phyloP scores from a whole-genome alignment of 129 eudicot species.

The Flaveria ramosissima region DNA sequence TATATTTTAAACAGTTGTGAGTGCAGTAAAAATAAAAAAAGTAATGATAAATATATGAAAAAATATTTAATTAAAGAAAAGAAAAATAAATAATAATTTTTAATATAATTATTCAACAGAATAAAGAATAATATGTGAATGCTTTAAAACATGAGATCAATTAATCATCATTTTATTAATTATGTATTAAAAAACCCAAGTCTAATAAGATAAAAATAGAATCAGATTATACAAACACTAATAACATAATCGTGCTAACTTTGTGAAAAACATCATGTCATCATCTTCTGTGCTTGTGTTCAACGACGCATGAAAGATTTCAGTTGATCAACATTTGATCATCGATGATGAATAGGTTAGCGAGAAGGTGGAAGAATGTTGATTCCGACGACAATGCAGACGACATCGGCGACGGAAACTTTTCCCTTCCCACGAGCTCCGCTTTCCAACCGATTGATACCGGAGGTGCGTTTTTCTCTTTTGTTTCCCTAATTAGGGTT shows the following conservation, averaged over 20 bases:
- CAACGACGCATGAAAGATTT: background rate
- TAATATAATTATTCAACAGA: too few species aligned
- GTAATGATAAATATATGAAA: too few species aligned
- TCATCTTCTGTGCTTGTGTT: background rate
- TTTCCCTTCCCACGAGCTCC: conserved; percentile 79
- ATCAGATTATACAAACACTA: too few species aligned
- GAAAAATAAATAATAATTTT: too few species aligned
- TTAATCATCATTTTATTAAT: too few species aligned
- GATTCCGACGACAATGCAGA: conserved; percentile 28
- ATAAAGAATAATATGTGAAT: too few species aligned
- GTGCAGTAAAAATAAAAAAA: too few species aligned
- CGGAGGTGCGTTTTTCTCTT: conserved; percentile 40
- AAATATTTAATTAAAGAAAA: too few species aligned
- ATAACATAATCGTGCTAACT: background rate
- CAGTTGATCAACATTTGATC: background rate
- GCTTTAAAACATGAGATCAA: too few species aligned
- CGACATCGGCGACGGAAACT: conserved; percentile 39
- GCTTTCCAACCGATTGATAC: conserved; percentile 74
- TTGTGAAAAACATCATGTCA: background rate
- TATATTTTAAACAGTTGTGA: too few species aligned
- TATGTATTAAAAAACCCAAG: too few species aligned
- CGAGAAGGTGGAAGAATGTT: conserved; percentile 53
- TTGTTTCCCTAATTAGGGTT: conserved; percentile 13
- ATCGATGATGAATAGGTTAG: conserved; percentile 55
- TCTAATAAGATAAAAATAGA: too few species aligned